phyloP scores from a whole-genome alignment of 495 filamentous ascomycete genomes.

The Thermothielavioides terrestris region DNA sequence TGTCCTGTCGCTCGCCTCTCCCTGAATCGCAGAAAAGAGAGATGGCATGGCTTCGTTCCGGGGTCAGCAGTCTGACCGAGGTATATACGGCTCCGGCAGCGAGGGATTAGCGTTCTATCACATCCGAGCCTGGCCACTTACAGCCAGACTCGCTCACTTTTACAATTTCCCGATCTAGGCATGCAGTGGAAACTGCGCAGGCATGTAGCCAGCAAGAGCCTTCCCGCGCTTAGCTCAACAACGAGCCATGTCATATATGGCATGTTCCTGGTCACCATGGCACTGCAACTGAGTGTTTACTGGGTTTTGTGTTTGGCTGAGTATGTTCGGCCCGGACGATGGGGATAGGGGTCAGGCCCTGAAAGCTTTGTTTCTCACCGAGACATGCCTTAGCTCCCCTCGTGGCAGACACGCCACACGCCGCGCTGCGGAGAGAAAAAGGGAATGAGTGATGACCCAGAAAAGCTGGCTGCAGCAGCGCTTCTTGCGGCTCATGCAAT shows the following conservation, averaged over 20 bases:
- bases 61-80: no score
- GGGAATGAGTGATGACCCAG: no score
- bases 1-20: no score
- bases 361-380: background rate
- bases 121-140: conserved; percentile 8
- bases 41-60: no score
- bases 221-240: conserved; percentile 2
- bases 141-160: background rate
- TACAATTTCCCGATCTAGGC: conserved; percentile 7
- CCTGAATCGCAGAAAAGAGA: no score
- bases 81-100: background rate
- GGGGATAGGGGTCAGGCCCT: background rate
- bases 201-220: background rate
- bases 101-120: background rate
- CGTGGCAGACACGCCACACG: background rate
- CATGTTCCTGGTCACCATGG: background rate
- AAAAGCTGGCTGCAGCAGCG: no score
- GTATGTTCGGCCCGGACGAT: background rate
- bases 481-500: no score
- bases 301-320: background rate
- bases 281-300: background rate
- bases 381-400: background rate
- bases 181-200: background rate
- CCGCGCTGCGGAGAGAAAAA: background rate
- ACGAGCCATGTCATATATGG: background rate